Evolutionary conservation across 352 stramenopile species (phyloP).

Genomic region (Globisporangium splendens): DNA sequence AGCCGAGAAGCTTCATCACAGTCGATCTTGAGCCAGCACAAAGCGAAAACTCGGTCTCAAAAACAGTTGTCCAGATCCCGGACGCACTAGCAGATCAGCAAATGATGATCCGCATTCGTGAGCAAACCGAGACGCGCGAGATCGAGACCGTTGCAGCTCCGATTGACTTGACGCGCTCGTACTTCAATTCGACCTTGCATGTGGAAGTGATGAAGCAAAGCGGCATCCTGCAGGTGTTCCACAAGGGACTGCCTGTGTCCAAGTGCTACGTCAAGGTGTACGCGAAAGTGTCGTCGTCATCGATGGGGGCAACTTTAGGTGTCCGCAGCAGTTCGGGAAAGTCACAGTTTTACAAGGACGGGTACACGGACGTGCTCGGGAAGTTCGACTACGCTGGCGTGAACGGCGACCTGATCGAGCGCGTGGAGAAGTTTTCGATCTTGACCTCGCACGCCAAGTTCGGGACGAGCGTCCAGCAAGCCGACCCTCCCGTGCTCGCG

Average conservation of each 20-base stretch:
- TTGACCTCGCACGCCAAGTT: conserved; percentile 5
- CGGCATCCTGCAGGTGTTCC: conserved; percentile 52
- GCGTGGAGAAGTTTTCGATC: conserved; percentile 6
- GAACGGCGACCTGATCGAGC: conserved; percentile 23
- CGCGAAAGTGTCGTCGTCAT: conserved; percentile 23
- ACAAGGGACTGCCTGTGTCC: conserved; percentile 28
- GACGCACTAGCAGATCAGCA: conserved; percentile 23
- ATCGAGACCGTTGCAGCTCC: conserved; percentile 20
- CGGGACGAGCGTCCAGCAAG: conserved; percentile 10
- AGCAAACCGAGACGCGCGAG: conserved; percentile 23
- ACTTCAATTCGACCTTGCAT: conserved; percentile 51
- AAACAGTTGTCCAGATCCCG: conserved; percentile 26
- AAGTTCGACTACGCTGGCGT: conserved; percentile 71
- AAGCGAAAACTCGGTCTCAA: conserved; percentile 5
- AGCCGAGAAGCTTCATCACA: conserved; percentile 35
- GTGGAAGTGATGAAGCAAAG: conserved; percentile 42
- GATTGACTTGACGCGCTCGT: conserved; percentile 37
- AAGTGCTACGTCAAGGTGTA: conserved; percentile 74
- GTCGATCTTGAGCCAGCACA: conserved; percentile 19
- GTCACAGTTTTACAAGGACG: conserved; percentile 75
- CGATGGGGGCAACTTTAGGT: no score
- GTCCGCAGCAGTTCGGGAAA: no score
- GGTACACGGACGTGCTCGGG: conserved; percentile 74
- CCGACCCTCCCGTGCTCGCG: conserved; percentile 10
- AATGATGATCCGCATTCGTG: conserved; percentile 48